Base-by-base conservation (phyloP, 768 basidiomycete genomes). In the Phylloporus rhodoxanthus region DNA sequence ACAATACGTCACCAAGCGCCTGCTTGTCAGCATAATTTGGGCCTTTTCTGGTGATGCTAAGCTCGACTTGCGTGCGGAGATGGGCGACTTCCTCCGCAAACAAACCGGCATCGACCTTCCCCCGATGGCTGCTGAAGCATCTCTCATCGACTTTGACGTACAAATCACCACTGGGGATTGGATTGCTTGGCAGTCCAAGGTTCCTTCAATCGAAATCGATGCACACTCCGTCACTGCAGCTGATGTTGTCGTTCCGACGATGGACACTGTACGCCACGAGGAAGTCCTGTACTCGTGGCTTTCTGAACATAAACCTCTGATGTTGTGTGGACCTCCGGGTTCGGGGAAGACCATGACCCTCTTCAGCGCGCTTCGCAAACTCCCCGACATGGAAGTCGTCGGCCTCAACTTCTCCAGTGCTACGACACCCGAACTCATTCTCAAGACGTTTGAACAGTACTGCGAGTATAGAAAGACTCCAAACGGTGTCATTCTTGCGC, bases 291-390 rank as follows among this genome's bases (percentile, higher is more conserved):
- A 99, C 67, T 97, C 95, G 1, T 98, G 96, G 96, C 75, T 99
- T 6, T 92, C 93, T 2, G 96, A 98, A 66, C 96, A 98, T 70
- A 97, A 97, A 61, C 96, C 96, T 17, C 79, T 99, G 47, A 89
- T 99, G 82, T 79, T 99, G 21, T 99, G 94, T 65, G 96, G 96
- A 40, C 96, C 96, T 60, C 96, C 96, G n/a, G 96, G 96, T 63
- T 98, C 96, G 19, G 96, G 96, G 20, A 99, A 99, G 73, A 99
- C 96, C 7, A 99, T 99, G 96, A 98, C 96, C 0, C 75, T 99
- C 17, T 98, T 99, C 73, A 96, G 92, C 58, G 96, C 96, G 9
- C 78, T 99, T 26, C 84, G 96, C 50, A 98, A 98, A 68, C 79
- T 98, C 33, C 94, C 96, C 2, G 92, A 98, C 69, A 93, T 99